A percentile compares a stretch with the other conserved stretches of the same genome.
phyloP scores from a whole-genome alignment of 208 protist species.

The Trypanosoma congolense region DNA sequence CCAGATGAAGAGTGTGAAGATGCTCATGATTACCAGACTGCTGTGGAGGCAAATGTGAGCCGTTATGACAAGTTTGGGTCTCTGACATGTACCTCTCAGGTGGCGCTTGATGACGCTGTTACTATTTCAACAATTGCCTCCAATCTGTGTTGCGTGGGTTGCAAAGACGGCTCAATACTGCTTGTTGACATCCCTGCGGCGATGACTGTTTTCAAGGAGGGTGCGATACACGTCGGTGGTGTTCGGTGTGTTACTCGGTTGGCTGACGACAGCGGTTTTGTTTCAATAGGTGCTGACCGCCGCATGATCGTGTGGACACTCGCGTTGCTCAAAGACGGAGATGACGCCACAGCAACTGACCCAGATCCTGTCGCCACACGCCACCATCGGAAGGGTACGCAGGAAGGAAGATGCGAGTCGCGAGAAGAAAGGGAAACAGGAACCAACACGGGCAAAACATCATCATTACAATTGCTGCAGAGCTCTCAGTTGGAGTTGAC shows the following conservation, averaged over 20 bases:
- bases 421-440: conserved; percentile 1
- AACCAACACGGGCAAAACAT: neutral
- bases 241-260: conserved; percentile 53
- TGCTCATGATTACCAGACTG: conserved; percentile 70
- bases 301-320: conserved; percentile 79
- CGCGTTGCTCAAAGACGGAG: conserved; percentile 33
- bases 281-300: conserved; percentile 77
- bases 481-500: conserved; percentile 90
- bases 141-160: conserved; percentile 68
- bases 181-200: conserved; percentile 64
- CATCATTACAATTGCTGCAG: conserved; percentile 47
- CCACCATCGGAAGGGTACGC: neutral
- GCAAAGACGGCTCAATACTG: conserved; percentile 60
- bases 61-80: conserved; percentile 45
- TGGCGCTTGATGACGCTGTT: conserved; percentile 35
- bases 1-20: conserved; percentile 37
- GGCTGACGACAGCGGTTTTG: conserved; percentile 61
- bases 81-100: conserved; percentile 47
- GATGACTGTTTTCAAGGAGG: conserved; percentile 78
- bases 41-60: conserved; percentile 57
- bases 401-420: neutral
- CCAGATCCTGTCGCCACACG: neutral
- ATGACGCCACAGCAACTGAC: neutral
- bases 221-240: conserved; percentile 79
- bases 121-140: conserved; percentile 60